Conservation (phyloP, 2,329 filamentous ascomycete genomes). For the Lecanicillium sp. region DNA sequence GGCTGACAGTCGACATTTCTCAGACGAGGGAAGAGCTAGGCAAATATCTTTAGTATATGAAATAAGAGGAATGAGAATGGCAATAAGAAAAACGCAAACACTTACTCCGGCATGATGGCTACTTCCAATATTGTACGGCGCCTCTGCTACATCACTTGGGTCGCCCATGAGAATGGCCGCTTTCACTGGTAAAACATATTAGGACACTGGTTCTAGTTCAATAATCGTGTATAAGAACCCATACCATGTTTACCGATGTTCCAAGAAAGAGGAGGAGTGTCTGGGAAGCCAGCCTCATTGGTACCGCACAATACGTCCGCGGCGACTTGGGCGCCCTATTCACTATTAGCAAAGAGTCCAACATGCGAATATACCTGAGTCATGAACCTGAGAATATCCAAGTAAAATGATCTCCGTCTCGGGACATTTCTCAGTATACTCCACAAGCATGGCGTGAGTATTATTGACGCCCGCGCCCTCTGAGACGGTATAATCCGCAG, state of each 20-base stretch:
- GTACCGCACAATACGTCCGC: not conserved
- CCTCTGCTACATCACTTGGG: not conserved
- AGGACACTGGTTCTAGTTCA: no score
- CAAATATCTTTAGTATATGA: no score
- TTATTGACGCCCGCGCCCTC: not conserved
- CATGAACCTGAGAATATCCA: not conserved
- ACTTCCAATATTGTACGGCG: not conserved
- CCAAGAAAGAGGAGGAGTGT: not conserved
- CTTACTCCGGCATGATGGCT: not conserved
- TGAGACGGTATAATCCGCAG: not conserved
- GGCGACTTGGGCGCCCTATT: not conserved
- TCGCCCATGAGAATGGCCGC: not conserved
- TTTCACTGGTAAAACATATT: not conserved
- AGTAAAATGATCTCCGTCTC: not conserved
- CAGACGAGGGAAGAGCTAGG: not conserved
- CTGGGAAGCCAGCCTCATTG: not conserved
- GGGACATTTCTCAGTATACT: not conserved
- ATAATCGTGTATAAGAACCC: not conserved
- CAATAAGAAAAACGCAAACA: no score
- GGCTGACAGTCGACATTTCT: not conserved
- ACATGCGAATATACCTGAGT: not conserved
- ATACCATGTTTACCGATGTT: not conserved
- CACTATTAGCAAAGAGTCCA: no score
- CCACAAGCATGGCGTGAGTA: not conserved
- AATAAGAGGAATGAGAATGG: no score